Evolutionary conservation across 2,329 filamentous ascomycete species (phyloP), one percentile per base, ranked within the genome.

Genomic region (Beauveria asiatica): DNA sequence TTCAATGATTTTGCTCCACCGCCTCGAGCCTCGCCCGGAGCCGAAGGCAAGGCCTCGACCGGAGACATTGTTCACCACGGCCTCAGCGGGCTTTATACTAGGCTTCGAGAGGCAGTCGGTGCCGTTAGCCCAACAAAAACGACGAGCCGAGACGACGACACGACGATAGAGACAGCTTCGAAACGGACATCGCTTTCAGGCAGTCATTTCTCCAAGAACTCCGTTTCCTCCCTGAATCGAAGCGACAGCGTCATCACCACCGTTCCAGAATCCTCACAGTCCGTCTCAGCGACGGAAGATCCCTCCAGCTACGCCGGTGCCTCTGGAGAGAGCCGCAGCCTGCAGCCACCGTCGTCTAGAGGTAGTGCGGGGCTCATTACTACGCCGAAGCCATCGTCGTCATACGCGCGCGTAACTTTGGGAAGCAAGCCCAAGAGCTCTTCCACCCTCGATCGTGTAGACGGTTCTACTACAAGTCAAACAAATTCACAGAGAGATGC

Each of bases 1-100:
- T 97, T 97, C 75, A 95, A 95, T 74, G 92, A 97, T 69, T 92
- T 96, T 68, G 89, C 88, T 1, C 86, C 87, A 1, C 86, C 87
- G 5, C 86, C 89, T 0, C 76, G 80, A 2, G 78, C 82, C 1
- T 75, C 83, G 1, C 77, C 81, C 1, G 74, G 78, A 16, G 74
- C 79, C 25, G 91, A 96, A 67, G 84, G 79, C 61, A 91, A 90
- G 70, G 83, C 83, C 9, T 78, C 90, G 42, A 80, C 87, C 0
- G 84, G 85, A 27, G 91, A 96, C 61, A 74, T 88, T 45, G 84
- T 94, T 23, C 90, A 94, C 64, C 89, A 93, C 72, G 91, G 93
- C 5, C 78, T 97, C 51, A 96, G 89, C 69, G 92, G 93, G 1
- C 77, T 97, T 42, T 97, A 97, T 72, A 94, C 83, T 73, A 86